These are phyloP conservation scores for Thermoascus crustaceus DNA, from an alignment of 2,329 filamentous ascomycete species.

Conservation along the genomic window DNA sequence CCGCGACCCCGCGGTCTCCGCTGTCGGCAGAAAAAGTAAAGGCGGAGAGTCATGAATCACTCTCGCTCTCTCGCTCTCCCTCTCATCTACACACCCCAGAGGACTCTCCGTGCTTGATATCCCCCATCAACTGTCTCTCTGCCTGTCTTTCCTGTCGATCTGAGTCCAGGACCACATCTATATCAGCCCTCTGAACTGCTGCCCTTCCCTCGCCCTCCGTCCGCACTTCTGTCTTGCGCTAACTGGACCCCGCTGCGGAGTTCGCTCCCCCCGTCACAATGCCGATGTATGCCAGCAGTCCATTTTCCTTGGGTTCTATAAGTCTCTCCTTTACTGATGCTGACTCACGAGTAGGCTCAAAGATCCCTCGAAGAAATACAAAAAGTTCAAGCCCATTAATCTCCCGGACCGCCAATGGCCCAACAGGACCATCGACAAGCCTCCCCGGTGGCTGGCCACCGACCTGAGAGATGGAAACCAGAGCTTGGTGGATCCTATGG, in stretches of 20 bases:
- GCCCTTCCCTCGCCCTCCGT: neutral
- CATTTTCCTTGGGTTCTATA: neutral
- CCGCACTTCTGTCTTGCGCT: slow-evolving; percentile 12
- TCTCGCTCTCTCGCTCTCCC: too few species aligned
- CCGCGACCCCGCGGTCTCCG: neutral
- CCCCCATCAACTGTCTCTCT: neutral
- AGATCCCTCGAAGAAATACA: slow-evolving; percentile 43
- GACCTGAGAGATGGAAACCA: slow-evolving; percentile 91
- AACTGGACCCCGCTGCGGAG: slow-evolving; percentile 11
- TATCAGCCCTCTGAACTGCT: neutral
- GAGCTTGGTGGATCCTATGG: slow-evolving; percentile 87
- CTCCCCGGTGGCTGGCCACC: slow-evolving; percentile 84
- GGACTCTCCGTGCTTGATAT: too few species aligned
- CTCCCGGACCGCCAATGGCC: slow-evolving; percentile 64
- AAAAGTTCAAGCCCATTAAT: slow-evolving; percentile 38
- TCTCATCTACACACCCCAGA: too few species aligned
- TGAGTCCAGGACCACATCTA: neutral
- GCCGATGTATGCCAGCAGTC: slow-evolving; percentile 27
- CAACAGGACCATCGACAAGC: slow-evolving; percentile 68
- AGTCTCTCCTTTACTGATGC: slow-evolving; percentile 1
- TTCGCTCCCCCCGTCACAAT: slow-evolving; percentile 18
- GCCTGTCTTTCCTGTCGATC: neutral
- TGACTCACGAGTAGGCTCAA: slow-evolving; percentile 33
- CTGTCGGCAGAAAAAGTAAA: slow-evolving; percentile 3
- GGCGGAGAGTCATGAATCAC: slow-evolving; percentile 1